A percentile compares a stretch with the other conserved stretches of the same genome.
These are phyloP conservation scores for Spergularia marina DNA, from an alignment of 148 eudicot genomes.

Conservation along the genomic window DNA sequence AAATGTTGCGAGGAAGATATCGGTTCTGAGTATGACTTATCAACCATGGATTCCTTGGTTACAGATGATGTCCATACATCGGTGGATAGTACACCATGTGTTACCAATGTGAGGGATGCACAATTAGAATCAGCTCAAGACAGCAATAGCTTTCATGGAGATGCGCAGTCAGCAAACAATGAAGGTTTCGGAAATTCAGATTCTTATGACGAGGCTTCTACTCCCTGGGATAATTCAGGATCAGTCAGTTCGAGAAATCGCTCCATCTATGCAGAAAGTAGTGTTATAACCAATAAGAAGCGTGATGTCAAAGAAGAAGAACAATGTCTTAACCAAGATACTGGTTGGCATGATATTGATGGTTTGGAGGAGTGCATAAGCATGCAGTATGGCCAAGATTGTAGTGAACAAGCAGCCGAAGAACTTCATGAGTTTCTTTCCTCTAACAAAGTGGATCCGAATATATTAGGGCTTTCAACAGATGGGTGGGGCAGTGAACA, in stretches of 20 bases:
- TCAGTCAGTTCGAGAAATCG: neutral
- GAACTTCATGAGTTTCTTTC: constrained; percentile 27
- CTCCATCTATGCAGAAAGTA: constrained; percentile 10
- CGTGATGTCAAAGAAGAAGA: constrained; percentile 16
- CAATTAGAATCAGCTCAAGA: constrained; percentile 21
- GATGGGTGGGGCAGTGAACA: constrained; percentile 21
- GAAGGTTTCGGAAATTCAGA: constrained; percentile 8
- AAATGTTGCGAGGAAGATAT: constrained; percentile 18
- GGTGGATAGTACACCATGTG: neutral
- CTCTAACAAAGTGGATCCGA: constrained; percentile 20
- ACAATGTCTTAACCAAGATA: neutral
- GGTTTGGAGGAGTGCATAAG: constrained; percentile 18
- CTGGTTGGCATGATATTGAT: constrained; percentile 21
- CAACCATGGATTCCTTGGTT: neutral
- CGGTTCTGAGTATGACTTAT: constrained; percentile 3
- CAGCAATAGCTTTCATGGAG: constrained; percentile 23
- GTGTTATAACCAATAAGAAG: neutral
- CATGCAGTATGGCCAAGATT: neutral
- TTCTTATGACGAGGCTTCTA: constrained; percentile 26
- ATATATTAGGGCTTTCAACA: constrained; percentile 9
- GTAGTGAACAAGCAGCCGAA: constrained; percentile 4
- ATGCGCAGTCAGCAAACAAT: constrained; percentile 13
- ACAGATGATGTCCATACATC: constrained; percentile 4
- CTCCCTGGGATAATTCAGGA: constrained; percentile 20
- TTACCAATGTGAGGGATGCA: neutral